Conservation (phyloP, 148 eudicot genomes). For the Drosera capensis region DNA sequence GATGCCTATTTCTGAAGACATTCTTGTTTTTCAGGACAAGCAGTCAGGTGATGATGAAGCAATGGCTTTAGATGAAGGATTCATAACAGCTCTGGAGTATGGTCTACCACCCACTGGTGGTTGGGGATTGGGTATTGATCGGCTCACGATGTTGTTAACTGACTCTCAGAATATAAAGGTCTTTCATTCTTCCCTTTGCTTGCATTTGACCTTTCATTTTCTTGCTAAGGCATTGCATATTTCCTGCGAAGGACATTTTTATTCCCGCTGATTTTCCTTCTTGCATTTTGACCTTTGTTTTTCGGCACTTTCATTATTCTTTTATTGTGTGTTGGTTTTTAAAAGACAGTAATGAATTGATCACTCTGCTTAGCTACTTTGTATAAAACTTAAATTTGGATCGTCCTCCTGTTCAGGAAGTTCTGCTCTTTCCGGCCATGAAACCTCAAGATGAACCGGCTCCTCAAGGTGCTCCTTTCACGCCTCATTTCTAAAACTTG, state of each 20-base stretch:
- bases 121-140: conserved; percentile 88
- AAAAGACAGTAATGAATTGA: no score
- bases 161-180: conserved; percentile 96
- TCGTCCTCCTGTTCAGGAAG: conserved; percentile 52
- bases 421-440: conserved; percentile 89
- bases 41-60: conserved; percentile 97
- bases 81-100: conserved; percentile 76
- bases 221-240: no score
- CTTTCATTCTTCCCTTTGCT: neutral
- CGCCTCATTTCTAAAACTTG: no score
- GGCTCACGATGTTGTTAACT: conserved; percentile 74
- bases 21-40: conserved; percentile 51
- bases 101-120: conserved; percentile 95
- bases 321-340: no score
- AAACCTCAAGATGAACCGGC: conserved; percentile 82
- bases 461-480: conserved; percentile 38
- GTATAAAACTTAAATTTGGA: no score
- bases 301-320: no score
- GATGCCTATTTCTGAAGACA: neutral
- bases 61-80: conserved; percentile 90
- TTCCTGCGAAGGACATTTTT: no score
- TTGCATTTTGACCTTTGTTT: no score
- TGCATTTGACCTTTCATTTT: no score
- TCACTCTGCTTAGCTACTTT: no score
- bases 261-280: no score